phyloP scores from a whole-genome alignment of 345 rosid species.

The Lepidium aucheri region DNA sequence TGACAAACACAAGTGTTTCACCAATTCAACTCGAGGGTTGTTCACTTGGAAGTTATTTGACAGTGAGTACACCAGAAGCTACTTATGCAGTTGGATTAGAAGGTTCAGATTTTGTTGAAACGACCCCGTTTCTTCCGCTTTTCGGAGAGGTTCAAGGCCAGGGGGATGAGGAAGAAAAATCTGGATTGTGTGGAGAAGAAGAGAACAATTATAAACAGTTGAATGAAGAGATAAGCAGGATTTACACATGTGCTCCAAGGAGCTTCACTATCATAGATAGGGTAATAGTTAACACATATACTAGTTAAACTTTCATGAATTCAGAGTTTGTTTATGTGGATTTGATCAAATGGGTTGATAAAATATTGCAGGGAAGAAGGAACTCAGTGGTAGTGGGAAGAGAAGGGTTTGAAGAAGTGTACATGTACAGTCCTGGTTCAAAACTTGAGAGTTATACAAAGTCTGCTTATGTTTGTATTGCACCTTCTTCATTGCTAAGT shows the following conservation, averaged over 20 bases:
- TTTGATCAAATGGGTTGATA: background rate
- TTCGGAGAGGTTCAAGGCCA: conserved; percentile 5
- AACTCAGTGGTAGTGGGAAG: conserved; percentile 66
- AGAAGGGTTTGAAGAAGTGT: conserved; percentile 65
- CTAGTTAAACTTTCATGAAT: background rate
- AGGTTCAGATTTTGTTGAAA: conserved; percentile 48
- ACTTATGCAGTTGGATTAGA: conserved; percentile 63
- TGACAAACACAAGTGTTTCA: conserved; percentile 41
- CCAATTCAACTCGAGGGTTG: conserved; percentile 41
- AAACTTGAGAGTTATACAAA: conserved; percentile 52
- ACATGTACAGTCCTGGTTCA: conserved; percentile 82
- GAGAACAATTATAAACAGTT: conserved; percentile 54
- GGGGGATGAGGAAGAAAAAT: conserved; percentile 12
- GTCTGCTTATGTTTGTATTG: conserved; percentile 66
- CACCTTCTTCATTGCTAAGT: conserved; percentile 55
- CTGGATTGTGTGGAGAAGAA: conserved; percentile 47
- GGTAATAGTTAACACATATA: conserved; percentile 24
- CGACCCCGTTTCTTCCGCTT: conserved; percentile 41
- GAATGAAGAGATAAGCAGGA: conserved; percentile 60
- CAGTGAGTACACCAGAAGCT: conserved; percentile 88
- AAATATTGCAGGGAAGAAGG: conserved; percentile 58
- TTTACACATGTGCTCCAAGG: conserved; percentile 69
- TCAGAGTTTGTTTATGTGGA: background rate
- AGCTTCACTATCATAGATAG: conserved; percentile 65
- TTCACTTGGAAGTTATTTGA: conserved; percentile 54